Evolutionary conservation across 2,329 filamentous ascomycete genomes (phyloP).

Genomic region (Sclerotinia glacialis): DNA sequence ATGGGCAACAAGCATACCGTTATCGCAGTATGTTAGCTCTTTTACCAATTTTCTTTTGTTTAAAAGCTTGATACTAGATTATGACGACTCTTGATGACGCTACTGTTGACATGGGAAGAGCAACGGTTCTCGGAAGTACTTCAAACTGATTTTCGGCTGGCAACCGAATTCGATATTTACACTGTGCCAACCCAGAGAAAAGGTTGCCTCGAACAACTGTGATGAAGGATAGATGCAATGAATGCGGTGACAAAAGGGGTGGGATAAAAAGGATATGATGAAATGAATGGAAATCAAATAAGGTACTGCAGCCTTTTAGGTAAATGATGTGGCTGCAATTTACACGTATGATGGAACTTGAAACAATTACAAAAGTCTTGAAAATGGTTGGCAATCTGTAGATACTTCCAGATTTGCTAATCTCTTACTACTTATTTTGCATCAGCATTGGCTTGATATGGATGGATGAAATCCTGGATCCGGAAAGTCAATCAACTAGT

Average conservation of each 20-base stretch:
- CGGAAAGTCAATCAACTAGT: background rate
- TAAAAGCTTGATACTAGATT: background rate
- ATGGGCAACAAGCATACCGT: background rate
- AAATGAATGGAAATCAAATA: background rate
- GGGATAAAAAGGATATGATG: background rate
- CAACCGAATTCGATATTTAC: background rate
- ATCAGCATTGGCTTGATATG: slow-evolving; percentile 2
- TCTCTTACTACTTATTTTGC: background rate
- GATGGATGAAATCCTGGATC: background rate
- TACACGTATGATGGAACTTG: background rate
- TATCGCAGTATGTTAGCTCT: background rate
- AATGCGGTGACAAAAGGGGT: background rate
- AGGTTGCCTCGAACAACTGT: background rate
- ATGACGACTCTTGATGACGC: background rate
- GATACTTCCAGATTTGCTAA: background rate
- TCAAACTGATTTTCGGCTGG: background rate
- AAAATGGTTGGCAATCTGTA: slow-evolving; percentile 12
- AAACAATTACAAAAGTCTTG: background rate
- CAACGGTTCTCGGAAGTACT: background rate
- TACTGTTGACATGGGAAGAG: background rate
- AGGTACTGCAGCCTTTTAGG: background rate
- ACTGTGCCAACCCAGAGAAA: background rate
- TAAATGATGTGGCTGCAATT: background rate
- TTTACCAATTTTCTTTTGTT: background rate
- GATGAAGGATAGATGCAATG: background rate